phyloP scores from a whole-genome alignment of 768 basidiomycete species.

The Leccinum disarticulatum region DNA sequence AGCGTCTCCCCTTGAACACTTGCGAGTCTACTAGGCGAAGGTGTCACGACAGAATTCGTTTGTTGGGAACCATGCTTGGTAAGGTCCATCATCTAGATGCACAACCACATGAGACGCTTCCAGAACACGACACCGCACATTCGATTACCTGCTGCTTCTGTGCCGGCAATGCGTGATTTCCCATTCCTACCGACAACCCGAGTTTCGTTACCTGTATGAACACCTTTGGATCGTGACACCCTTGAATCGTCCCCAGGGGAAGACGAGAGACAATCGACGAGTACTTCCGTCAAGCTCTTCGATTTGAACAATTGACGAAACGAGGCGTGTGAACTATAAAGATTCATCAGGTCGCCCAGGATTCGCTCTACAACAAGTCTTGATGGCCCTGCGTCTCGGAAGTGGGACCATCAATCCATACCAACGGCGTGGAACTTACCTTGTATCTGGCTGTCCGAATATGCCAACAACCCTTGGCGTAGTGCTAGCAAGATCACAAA shows the following conservation, averaged over 20 bases:
- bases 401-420: not conserved
- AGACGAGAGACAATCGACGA: conserved; percentile 66
- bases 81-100: conserved; percentile 54
- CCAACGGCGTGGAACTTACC: not conserved
- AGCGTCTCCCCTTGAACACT: conserved; percentile 39
- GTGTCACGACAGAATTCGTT: not conserved
- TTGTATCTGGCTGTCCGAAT: conserved; percentile 19
- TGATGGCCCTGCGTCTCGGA: conserved; percentile 22
- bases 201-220: conserved; percentile 72
- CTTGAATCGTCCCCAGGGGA: conserved; percentile 4
- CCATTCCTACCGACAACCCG: conserved; percentile 64
- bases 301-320: conserved; percentile 77
- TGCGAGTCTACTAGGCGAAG: conserved; percentile 16
- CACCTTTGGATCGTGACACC: conserved; percentile 25
- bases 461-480: conserved; percentile 50
- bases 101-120: not conserved
- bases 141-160: conserved; percentile 70
- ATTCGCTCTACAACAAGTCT: conserved; percentile 33
- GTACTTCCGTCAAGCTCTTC: conserved; percentile 64
- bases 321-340: conserved; percentile 61
- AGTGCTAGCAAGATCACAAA: conserved; percentile 72
- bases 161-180: conserved; percentile 53
- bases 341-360: conserved; percentile 64
- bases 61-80: conserved; percentile 37
- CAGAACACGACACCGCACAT: not conserved